phyloP scores from a whole-genome alignment of 768 basidiomycete genomes.

The Gymnopilus junonius region DNA sequence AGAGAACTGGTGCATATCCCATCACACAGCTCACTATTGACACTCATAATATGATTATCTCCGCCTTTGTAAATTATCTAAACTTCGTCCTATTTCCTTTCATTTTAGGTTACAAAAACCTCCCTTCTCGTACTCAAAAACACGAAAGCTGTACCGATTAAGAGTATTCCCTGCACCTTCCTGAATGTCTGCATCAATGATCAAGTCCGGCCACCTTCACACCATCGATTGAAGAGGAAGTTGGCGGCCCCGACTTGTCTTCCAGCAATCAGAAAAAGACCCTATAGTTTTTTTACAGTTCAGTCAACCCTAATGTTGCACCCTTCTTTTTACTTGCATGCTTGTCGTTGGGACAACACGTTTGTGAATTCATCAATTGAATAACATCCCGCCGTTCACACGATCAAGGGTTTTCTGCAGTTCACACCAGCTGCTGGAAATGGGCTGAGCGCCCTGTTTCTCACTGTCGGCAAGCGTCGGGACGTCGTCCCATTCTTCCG shows the following conservation, averaged over 20 bases:
- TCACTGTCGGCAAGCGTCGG: constrained; percentile 11
- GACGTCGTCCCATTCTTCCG: constrained; percentile 8
- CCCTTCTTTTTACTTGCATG: neutral
- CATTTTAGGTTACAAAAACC: neutral
- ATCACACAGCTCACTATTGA: neutral
- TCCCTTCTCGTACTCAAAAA: neutral
- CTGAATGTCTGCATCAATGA: neutral
- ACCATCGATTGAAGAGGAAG: neutral
- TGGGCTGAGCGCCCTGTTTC: neutral
- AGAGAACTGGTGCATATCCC: neutral
- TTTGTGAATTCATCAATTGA: constrained; percentile 7
- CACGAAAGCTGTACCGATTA: neutral
- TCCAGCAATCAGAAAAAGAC: constrained; percentile 2
- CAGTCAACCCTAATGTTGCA: neutral
- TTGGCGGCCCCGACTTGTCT: neutral
- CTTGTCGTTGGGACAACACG: neutral
- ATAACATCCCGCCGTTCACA: constrained; percentile 5
- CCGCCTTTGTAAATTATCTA: constrained; percentile 4
- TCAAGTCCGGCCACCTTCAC: neutral
- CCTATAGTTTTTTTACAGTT: constrained; percentile 3
- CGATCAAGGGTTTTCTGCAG: neutral
- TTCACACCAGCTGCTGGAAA: constrained; percentile 2
- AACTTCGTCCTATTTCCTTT: neutral
- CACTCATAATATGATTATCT: neutral
- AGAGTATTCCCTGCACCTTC: neutral